These are phyloP conservation scores for Tolypocladium amazonense DNA, from an alignment of 2,329 filamentous ascomycete species.

Conservation along the genomic window DNA sequence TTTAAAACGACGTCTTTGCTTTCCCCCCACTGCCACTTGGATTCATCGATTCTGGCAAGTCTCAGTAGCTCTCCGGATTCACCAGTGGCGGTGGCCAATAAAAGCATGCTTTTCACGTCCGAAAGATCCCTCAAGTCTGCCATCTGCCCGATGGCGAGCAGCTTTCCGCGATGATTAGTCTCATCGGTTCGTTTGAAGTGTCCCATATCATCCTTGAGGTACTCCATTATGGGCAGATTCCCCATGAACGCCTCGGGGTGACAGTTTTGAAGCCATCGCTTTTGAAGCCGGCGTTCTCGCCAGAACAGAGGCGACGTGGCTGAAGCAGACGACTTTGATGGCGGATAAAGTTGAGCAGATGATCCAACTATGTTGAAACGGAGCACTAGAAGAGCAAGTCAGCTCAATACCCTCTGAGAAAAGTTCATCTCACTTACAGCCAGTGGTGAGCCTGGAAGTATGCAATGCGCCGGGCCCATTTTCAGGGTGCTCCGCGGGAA, in stretches of 20 bases:
- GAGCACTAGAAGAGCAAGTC: slow-evolving; percentile 12
- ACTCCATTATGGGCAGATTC: slow-evolving; percentile 17
- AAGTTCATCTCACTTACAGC: slow-evolving; percentile 7
- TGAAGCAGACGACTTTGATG: slow-evolving; percentile 15
- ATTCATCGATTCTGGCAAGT: slow-evolving; percentile 37
- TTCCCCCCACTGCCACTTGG: slow-evolving; percentile 43
- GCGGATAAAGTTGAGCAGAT: slow-evolving; percentile 21
- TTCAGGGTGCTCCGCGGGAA: slow-evolving; percentile 11
- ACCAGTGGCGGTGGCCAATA: slow-evolving; percentile 42
- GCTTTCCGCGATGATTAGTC: slow-evolving; percentile 8
- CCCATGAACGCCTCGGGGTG: slow-evolving; percentile 40
- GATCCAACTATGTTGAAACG: slow-evolving; percentile 21
- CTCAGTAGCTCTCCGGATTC: slow-evolving; percentile 47
- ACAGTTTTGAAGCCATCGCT: slow-evolving; percentile 38
- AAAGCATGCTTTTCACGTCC: slow-evolving; percentile 16
- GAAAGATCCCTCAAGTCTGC: slow-evolving; percentile 24
- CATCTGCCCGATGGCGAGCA: slow-evolving; percentile 49
- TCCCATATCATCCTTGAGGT: slow-evolving; percentile 25
- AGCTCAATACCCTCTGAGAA: not conserved
- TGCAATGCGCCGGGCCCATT: slow-evolving; percentile 17
- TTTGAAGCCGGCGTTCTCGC: slow-evolving; percentile 24
- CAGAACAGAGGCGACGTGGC: slow-evolving; percentile 15
- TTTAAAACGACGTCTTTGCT: slow-evolving; percentile 34
- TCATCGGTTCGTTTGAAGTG: slow-evolving; percentile 17
- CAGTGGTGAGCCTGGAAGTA: slow-evolving; percentile 18